phyloP scores from a whole-genome alignment of 257 asterid genomes.

The Nicotiana knightiana region DNA sequence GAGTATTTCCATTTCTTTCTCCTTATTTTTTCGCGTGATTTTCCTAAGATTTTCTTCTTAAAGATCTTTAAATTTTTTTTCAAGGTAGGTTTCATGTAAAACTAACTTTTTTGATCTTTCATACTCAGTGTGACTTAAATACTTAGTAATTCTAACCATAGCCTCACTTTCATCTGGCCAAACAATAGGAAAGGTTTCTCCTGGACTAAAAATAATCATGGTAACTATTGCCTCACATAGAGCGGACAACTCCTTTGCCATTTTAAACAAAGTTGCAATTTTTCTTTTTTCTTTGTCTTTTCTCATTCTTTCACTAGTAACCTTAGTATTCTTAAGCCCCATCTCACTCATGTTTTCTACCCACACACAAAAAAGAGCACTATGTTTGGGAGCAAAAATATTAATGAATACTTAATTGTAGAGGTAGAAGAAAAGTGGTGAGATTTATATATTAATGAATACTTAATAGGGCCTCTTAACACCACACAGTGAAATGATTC shows the following conservation, averaged over 20 bases:
- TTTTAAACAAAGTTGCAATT: conserved; percentile 29
- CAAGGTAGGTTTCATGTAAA: conserved; percentile 25
- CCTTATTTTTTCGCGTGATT: conserved; percentile 17
- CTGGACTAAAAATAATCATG: conserved; percentile 20
- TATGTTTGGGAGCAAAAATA: too few species aligned
- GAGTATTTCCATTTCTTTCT: conserved; percentile 21
- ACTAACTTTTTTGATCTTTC: conserved; percentile 30
- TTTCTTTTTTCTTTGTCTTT: conserved; percentile 11
- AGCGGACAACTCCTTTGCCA: conserved; percentile 34
- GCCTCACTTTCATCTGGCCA: conserved; percentile 31
- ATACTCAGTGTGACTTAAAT: conserved; percentile 15
- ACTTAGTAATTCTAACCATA: conserved; percentile 18
- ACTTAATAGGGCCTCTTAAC: neutral
- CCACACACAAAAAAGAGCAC: too few species aligned
- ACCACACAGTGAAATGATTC: too few species aligned
- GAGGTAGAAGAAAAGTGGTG: neutral
- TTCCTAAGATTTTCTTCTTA: conserved; percentile 9
- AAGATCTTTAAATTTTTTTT: neutral
- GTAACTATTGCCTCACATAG: conserved; percentile 21
- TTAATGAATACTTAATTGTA: too few species aligned
- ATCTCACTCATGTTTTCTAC: too few species aligned
- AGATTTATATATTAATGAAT: neutral
- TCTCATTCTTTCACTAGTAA: conserved; percentile 17
- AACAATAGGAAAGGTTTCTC: conserved; percentile 12
- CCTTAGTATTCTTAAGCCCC: too few species aligned